Percentiles rank a stretch among this genome's conserved stretches.
Conservation (phyloP, 352 stramenopile species). For the Halophytophthora batemanensis region DNA sequence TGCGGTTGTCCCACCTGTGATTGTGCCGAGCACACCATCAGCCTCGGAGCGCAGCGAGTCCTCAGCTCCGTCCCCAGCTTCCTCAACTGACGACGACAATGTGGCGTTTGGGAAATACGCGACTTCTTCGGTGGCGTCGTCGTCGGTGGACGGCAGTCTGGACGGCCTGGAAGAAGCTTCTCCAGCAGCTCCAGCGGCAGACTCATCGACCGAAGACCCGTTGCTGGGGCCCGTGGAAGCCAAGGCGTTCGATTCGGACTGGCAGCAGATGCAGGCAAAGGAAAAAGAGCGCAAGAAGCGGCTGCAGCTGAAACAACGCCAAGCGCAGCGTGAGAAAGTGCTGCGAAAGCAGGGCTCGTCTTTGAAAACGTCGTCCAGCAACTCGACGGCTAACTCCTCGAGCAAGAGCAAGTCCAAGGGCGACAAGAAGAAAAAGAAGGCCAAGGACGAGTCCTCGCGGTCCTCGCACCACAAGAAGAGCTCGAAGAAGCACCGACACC, state of each 20-base stretch:
- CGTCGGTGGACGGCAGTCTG: constrained; percentile 20
- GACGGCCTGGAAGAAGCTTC: constrained; percentile 13
- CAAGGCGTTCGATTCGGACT: constrained; percentile 49
- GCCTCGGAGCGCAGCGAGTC: constrained; percentile 4
- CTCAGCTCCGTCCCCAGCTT: constrained; percentile 7
- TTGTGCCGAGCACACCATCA: background rate
- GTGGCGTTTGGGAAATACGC: constrained; percentile 27
- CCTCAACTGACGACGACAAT: constrained; percentile 17
- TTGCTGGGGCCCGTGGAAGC: constrained; percentile 17
- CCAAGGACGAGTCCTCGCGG: constrained; percentile 12
- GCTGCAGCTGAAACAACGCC: constrained; percentile 66
- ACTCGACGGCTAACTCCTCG: constrained; percentile 6
- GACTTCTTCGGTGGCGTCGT: constrained; percentile 3
- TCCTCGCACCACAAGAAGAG: constrained; percentile 35
- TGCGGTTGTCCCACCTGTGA: constrained; percentile 1
- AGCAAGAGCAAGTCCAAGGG: constrained; percentile 27
- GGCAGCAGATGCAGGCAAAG: constrained; percentile 69
- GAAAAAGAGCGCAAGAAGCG: constrained; percentile 72
- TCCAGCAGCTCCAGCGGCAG: background rate
- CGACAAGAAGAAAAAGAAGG: constrained; percentile 53
- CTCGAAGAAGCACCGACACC: constrained; percentile 31
- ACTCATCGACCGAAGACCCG: constrained; percentile 7
- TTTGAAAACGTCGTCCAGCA: constrained; percentile 19
- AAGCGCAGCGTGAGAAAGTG: constrained; percentile 75
- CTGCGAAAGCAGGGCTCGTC: constrained; percentile 53